phyloP scores from a whole-genome alignment of 805 yeast genomes.

The Metschnikowia kunwiensis region DNA sequence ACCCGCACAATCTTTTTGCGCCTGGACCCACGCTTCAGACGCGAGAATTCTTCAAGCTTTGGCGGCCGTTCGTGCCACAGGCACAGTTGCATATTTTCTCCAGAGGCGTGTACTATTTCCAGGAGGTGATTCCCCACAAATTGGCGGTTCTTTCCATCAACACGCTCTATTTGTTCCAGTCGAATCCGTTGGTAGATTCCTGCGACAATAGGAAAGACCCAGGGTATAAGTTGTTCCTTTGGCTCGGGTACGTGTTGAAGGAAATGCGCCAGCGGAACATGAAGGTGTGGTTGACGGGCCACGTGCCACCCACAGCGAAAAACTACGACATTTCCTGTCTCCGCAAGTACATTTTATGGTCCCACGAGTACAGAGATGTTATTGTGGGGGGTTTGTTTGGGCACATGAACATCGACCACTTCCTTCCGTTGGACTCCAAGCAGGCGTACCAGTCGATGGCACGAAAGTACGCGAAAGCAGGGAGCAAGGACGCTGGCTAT shows the following conservation, averaged over 20 bases:
- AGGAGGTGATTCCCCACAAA: constrained; percentile 75
- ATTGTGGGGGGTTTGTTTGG: constrained; percentile 83
- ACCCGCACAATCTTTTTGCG: constrained; percentile 81
- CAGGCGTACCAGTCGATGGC: constrained; percentile 58
- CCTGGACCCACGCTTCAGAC: constrained; percentile 90
- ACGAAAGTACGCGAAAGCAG: constrained; percentile 16
- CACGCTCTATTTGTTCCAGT: constrained; percentile 69
- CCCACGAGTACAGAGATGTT: constrained; percentile 77
- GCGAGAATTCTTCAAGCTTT: constrained; percentile 67
- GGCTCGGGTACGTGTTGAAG: constrained; percentile 73
- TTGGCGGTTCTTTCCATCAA: constrained; percentile 78
- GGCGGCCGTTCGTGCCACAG: constrained; percentile 73
- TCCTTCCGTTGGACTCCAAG: constrained; percentile 69
- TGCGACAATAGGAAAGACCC: constrained; percentile 74
- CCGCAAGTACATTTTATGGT: constrained; percentile 75
- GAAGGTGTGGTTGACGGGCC: constrained; percentile 87
- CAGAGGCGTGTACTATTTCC: constrained; percentile 70
- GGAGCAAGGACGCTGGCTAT: constrained; percentile 5
- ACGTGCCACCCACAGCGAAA: constrained; percentile 82
- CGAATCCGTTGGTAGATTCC: constrained; percentile 79
- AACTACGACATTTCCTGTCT: constrained; percentile 72
- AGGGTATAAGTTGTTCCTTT: constrained; percentile 70
- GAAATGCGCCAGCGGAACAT: constrained; percentile 70
- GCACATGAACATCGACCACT: constrained; percentile 89
- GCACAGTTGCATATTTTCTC: constrained; percentile 73